Conservation (phyloP, 148 eudicot genomes). For the Dianthus caryophyllus region DNA sequence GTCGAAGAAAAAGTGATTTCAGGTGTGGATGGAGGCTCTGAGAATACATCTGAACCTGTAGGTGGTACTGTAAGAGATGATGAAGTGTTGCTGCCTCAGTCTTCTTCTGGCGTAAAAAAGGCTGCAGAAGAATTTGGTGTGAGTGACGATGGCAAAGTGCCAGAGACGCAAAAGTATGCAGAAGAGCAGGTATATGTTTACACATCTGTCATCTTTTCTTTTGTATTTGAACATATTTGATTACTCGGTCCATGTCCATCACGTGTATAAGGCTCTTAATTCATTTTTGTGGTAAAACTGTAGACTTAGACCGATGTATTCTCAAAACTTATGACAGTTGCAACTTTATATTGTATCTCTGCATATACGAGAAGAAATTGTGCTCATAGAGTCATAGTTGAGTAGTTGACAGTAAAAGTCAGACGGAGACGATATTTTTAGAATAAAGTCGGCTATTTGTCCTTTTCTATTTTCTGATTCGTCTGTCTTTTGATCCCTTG, state of each 20-base stretch:
- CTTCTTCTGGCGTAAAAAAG: slow-evolving; percentile 23
- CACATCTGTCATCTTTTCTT: neutral
- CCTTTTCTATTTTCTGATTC: neutral
- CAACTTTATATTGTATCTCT: no score
- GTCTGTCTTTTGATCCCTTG: slow-evolving; percentile 16
- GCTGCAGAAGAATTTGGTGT: slow-evolving; percentile 22
- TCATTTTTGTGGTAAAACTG: no score
- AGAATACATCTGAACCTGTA: slow-evolving; percentile 12
- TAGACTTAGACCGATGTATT: no score
- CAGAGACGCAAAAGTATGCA: slow-evolving; percentile 35
- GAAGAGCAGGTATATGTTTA: slow-evolving; percentile 39
- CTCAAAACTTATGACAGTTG: no score
- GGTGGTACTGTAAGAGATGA: slow-evolving; percentile 17
- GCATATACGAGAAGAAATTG: no score
- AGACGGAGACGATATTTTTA: no score
- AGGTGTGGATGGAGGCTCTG: slow-evolving; percentile 12
- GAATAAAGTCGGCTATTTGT: neutral
- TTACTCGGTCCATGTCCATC: no score
- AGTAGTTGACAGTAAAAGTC: no score
- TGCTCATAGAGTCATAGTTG: no score
- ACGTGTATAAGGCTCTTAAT: no score
- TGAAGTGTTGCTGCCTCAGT: slow-evolving; percentile 25
- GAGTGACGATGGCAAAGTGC: slow-evolving; percentile 32
- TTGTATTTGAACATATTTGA: neutral
- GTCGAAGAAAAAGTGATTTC: slow-evolving; percentile 22